phyloP scores from a whole-genome alignment of 345 rosid species.

The Pugionium dolabratum region DNA sequence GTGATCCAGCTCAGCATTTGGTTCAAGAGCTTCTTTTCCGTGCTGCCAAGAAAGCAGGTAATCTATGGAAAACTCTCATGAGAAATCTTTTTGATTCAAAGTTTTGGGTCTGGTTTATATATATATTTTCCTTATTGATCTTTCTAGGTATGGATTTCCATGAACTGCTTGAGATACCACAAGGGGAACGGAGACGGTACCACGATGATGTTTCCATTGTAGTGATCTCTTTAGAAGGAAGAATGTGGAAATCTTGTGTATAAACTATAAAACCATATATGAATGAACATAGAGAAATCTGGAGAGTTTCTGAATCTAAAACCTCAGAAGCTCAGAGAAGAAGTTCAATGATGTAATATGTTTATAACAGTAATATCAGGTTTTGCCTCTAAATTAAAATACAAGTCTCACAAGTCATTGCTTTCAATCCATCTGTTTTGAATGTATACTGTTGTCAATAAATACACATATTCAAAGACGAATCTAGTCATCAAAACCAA shows the following conservation, averaged over 20 bases:
- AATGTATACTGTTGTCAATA: constrained; percentile 9
- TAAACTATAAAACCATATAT: constrained; percentile 37
- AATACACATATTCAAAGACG: constrained; percentile 20
- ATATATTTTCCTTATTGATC: not conserved
- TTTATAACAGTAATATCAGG: too few relatives aligned
- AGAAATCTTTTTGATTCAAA: not conserved
- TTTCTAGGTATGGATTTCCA: constrained; percentile 89
- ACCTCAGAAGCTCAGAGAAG: constrained; percentile 4
- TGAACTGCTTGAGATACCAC: constrained; percentile 91
- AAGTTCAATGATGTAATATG: not conserved
- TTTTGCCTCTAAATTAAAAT: too few relatives aligned
- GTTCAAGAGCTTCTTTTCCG: constrained; percentile 83
- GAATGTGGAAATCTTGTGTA: constrained; percentile 99
- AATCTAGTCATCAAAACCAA: constrained; percentile 26
- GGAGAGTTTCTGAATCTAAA: constrained; percentile 8
- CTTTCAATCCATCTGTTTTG: too few relatives aligned
- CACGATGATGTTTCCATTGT: constrained; percentile 94
- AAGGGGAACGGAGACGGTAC: constrained; percentile 90
- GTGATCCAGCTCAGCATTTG: constrained; percentile 96
- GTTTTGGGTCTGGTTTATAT: not conserved
- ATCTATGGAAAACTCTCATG: not conserved
- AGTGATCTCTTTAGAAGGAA: constrained; percentile 90
- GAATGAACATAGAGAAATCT: constrained; percentile 35
- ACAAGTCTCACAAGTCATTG: too few relatives aligned
- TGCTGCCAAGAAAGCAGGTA: constrained; percentile 97